Evolutionary conservation across 1,139 yeast species (phyloP).

Genomic region (Hyphopichia fennica): DNA sequence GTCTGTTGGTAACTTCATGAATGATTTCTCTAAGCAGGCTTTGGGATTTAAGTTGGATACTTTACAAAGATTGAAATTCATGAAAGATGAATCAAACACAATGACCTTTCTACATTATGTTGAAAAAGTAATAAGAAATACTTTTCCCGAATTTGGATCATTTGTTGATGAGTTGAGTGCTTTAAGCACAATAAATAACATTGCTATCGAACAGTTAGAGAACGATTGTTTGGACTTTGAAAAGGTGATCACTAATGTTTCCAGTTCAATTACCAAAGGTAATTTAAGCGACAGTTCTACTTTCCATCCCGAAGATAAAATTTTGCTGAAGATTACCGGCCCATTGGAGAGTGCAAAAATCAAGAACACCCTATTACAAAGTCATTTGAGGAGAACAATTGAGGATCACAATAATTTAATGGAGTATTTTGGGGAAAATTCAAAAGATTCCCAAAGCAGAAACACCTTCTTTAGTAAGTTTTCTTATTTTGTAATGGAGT

Average conservation of each 20-base stretch:
- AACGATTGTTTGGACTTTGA: conserved; percentile 68
- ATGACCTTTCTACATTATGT: conserved; percentile 85
- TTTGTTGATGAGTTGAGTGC: conserved; percentile 75
- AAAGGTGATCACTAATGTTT: conserved; percentile 52
- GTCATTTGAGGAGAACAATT: conserved; percentile 56
- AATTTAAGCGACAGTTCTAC: conserved; percentile 64
- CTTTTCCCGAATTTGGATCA: conserved; percentile 74
- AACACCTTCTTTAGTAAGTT: conserved; percentile 40
- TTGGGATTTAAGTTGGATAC: conserved; percentile 83
- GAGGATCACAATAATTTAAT: conserved; percentile 60
- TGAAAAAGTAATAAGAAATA: conserved; percentile 72
- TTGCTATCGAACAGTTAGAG: conserved; percentile 75
- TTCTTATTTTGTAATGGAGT: conserved; percentile 38
- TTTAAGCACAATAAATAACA: conserved; percentile 62
- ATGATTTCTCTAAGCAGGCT: conserved; percentile 77
- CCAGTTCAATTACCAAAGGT: conserved; percentile 64
- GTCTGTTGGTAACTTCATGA: conserved; percentile 92
- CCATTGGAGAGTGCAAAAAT: conserved; percentile 64
- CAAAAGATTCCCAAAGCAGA: conserved; percentile 49
- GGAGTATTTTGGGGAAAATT: conserved; percentile 83
- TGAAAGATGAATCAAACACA: conserved; percentile 79
- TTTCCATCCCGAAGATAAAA: conserved; percentile 78
- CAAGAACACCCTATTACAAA: conserved; percentile 56
- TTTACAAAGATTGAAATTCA: conserved; percentile 76
- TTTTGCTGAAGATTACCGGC: conserved; percentile 45